phyloP scores from a whole-genome alignment of 805 yeast species.

The Ogataea paradorogensis region DNA sequence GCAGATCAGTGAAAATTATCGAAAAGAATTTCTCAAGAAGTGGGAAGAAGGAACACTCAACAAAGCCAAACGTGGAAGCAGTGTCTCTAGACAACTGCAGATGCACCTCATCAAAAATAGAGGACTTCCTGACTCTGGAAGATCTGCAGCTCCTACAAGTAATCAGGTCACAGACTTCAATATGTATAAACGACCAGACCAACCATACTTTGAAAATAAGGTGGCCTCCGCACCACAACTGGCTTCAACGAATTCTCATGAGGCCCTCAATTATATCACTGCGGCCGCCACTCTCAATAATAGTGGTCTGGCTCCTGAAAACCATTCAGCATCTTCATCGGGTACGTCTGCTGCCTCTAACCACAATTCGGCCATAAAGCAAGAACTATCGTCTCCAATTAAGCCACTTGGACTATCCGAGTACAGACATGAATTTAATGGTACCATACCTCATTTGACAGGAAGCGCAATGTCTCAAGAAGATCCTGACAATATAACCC shows the following conservation, averaged over 20 bases:
- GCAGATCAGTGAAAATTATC: constrained; percentile 86
- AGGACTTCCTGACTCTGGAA: constrained; percentile 46
- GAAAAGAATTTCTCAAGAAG: constrained; percentile 78
- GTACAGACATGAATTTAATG: constrained; percentile 13
- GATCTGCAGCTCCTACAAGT: constrained; percentile 20
- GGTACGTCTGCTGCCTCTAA: constrained; percentile 18
- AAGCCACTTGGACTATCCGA: constrained; percentile 17
- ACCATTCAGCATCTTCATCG: constrained; percentile 14
- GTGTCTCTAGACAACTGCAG: constrained; percentile 77
- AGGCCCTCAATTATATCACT: constrained; percentile 28
- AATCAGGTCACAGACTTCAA: constrained; percentile 8
- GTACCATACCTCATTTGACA: constrained; percentile 8
- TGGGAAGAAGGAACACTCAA: constrained; percentile 72
- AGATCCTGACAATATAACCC: constrained; percentile 8
- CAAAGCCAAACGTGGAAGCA: constrained; percentile 74
- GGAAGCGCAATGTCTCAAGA: constrained; percentile 13
- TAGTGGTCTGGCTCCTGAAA: constrained; percentile 9
- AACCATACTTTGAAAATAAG: constrained; percentile 6
- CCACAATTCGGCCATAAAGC: constrained; percentile 7
- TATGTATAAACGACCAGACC: constrained; percentile 14
- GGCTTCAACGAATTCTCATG: constrained; percentile 21
- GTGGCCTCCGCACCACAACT: constrained; percentile 3
- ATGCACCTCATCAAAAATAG: constrained; percentile 64
- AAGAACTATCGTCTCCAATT: constrained; percentile 22
- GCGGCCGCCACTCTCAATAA: constrained; percentile 26